Percentiles rank a stretch among this genome's conserved stretches.
Conservation (phyloP, 2,329 filamentous ascomycete species). For the Xylaria sp. region DNA sequence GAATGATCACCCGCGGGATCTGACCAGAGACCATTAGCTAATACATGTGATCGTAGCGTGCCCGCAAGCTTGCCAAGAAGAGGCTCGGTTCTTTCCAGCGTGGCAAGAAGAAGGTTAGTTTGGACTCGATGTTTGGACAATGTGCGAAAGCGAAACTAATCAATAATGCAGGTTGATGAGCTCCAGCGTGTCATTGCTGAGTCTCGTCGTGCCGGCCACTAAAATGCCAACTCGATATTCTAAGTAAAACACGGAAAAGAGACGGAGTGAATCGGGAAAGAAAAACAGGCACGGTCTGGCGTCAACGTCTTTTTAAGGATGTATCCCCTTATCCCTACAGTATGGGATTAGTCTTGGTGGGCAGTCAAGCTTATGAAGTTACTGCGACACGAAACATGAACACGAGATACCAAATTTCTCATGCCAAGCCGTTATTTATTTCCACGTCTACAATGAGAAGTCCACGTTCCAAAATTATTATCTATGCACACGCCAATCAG, state of each 20-base stretch:
- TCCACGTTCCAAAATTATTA: neutral
- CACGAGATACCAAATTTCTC: constrained; percentile 38
- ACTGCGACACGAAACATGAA: constrained; percentile 42
- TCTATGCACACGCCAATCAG: constrained; percentile 4
- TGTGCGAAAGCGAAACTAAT: constrained; percentile 6
- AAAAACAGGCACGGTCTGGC: constrained; percentile 43
- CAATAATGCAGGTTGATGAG: constrained; percentile 69
- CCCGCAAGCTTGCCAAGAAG: constrained; percentile 99
- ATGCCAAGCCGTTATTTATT: constrained; percentile 31
- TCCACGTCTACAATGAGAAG: constrained; percentile 26
- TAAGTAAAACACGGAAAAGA: constrained; percentile 15
- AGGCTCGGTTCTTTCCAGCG: constrained; percentile 99
- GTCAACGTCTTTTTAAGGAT: constrained; percentile 44
- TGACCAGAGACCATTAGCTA: neutral
- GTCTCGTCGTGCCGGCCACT: constrained; percentile 76
- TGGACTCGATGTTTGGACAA: neutral
- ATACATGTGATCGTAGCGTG: constrained; percentile 62
- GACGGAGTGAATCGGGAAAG: constrained; percentile 36
- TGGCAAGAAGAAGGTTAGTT: constrained; percentile 93
- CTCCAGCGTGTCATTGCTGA: constrained; percentile 98
- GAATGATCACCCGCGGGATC: neutral
- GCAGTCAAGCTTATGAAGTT: constrained; percentile 37
- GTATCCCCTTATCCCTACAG: constrained; percentile 36
- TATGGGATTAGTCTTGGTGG: constrained; percentile 32
- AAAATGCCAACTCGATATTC: constrained; percentile 51